phyloP scores from a whole-genome alignment of 2,329 filamentous ascomycete species.

The Lachnellula occidentalis region DNA sequence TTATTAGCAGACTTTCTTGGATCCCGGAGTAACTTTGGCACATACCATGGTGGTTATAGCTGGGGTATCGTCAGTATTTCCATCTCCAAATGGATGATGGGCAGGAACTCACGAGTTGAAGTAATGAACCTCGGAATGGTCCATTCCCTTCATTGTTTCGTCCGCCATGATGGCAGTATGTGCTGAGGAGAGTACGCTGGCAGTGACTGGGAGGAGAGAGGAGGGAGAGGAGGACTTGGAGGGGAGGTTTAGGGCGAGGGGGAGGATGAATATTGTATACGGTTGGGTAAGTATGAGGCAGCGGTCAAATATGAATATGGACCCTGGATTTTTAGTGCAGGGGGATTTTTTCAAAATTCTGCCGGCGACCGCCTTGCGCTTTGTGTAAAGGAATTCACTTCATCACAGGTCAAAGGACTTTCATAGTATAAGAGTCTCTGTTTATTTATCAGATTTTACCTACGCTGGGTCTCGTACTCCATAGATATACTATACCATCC shows the following conservation, averaged over 20 bases:
- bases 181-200: neutral
- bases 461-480: too few relatives aligned
- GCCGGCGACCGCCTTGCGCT: neutral
- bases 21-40: constrained; percentile 21
- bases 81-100: neutral
- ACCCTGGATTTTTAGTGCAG: neutral
- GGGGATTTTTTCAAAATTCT: neutral
- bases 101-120: constrained; percentile 75
- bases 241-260: too few relatives aligned
- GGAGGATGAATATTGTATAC: neutral
- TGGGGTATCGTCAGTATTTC: constrained; percentile 35
- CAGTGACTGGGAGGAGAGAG: neutral
- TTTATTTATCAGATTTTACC: too few relatives aligned
- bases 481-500: too few relatives aligned
- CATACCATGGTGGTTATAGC: constrained; percentile 97
- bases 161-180: constrained; percentile 40
- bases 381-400: neutral
- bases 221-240: neutral
- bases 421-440: too few relatives aligned
- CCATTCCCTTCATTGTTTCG: constrained; percentile 40
- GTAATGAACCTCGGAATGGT: constrained; percentile 86
- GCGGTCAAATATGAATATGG: neutral
- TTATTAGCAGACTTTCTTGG: constrained; percentile 30
- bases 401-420: neutral
- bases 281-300: neutral